Conservation (phyloP, 2,329 filamentous ascomycete species). For the Neurospora sp. region DNA sequence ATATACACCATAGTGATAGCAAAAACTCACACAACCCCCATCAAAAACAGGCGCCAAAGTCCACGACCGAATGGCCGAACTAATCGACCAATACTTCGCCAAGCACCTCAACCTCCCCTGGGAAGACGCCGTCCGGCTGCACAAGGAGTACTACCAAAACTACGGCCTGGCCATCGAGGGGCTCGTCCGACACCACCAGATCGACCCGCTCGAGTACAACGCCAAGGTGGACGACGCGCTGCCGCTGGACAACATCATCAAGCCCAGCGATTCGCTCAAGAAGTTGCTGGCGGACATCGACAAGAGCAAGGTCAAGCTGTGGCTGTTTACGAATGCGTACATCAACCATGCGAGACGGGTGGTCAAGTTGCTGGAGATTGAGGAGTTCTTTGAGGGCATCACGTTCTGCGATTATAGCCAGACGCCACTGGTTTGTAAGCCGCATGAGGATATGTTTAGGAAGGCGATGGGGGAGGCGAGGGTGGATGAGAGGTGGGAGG, state of each 20-base stretch:
- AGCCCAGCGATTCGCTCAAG: slow-evolving; percentile 64
- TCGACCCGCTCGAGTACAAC: slow-evolving; percentile 93
- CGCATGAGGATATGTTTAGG: slow-evolving; percentile 67
- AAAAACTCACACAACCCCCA: neutral
- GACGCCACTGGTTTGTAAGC: slow-evolving; percentile 75
- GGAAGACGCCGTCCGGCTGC: slow-evolving; percentile 75
- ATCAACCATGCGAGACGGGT: slow-evolving; percentile 78
- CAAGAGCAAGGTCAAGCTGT: slow-evolving; percentile 69
- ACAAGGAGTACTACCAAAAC: slow-evolving; percentile 86
- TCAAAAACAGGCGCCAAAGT: slow-evolving; percentile 55
- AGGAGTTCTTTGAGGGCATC: slow-evolving; percentile 86
- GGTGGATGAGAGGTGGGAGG: slow-evolving; percentile 45
- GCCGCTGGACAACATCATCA: slow-evolving; percentile 75
- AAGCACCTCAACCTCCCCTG: slow-evolving; percentile 56
- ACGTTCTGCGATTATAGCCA: slow-evolving; percentile 86
- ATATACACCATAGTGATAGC: slow-evolving; percentile 7
- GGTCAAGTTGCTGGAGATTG: slow-evolving; percentile 67
- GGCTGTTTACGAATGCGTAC: slow-evolving; percentile 97
- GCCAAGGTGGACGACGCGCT: slow-evolving; percentile 88
- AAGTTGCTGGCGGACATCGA: slow-evolving; percentile 75
- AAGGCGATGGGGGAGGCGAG: slow-evolving; percentile 85
- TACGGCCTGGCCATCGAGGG: slow-evolving; percentile 98
- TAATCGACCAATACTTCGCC: slow-evolving; percentile 63
- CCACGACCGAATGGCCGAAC: slow-evolving; percentile 74
- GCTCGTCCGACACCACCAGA: slow-evolving; percentile 84